phyloP scores from a whole-genome alignment of 331 rosid species.

The Stylosanthes scabra region DNA sequence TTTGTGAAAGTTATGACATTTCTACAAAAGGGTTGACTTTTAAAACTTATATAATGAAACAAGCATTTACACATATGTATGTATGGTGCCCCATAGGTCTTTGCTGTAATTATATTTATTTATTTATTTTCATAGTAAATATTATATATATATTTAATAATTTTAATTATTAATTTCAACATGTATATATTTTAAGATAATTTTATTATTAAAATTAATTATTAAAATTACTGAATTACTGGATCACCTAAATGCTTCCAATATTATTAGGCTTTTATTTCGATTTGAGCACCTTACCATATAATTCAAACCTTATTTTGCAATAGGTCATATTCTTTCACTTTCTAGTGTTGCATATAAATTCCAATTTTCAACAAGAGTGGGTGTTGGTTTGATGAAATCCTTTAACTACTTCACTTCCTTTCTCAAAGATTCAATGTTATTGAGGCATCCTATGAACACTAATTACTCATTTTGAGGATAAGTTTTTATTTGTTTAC shows the following conservation, averaged over 20 bases:
- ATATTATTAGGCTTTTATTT: not conserved
- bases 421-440: constrained; percentile 13
- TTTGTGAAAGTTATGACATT: not conserved
- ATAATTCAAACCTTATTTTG: constrained; percentile 14
- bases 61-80: constrained; percentile 16
- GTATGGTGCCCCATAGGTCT: constrained; percentile 45
- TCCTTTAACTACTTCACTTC: constrained; percentile 33
- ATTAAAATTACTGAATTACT: no score
- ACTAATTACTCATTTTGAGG: constrained; percentile 23
- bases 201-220: no score
- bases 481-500: no score
- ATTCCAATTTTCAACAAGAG: constrained; percentile 49
- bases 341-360: constrained; percentile 6
- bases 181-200: no score
- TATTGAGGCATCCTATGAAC: constrained; percentile 43
- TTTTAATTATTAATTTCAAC: no score
- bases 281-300: constrained; percentile 30
- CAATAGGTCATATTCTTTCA: constrained; percentile 4
- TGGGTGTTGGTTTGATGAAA: constrained; percentile 53
- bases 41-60: constrained; percentile 13
- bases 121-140: no score
- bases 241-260: no score
- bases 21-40: constrained; percentile 55
- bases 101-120: constrained; percentile 39
- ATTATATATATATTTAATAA: no score